A percentile compares a stretch with the other conserved stretches of the same genome.
Evolutionary conservation across 2,329 filamentous ascomycete genomes (phyloP).

Genomic region (Cordyceps pruinosa): DNA sequence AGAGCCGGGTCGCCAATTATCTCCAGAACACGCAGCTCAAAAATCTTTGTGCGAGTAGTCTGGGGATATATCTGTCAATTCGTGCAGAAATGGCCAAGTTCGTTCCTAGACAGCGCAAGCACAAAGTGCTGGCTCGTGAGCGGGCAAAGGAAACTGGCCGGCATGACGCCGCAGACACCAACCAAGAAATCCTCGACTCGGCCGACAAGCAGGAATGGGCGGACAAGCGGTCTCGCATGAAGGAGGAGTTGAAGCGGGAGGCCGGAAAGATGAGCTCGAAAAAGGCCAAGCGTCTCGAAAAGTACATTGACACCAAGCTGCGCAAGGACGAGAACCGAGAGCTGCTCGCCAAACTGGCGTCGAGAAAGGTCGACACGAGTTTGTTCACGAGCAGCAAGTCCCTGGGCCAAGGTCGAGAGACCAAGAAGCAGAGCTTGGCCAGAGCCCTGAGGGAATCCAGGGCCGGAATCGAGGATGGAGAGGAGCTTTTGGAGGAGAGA

Average conservation of each 20-base stretch:
- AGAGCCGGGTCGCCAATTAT: conserved; percentile 8
- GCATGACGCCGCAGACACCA: conserved; percentile 32
- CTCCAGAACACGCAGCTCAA: not conserved
- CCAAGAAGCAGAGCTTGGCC: conserved; percentile 60
- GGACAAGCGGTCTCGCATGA: conserved; percentile 48
- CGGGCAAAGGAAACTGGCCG: conserved; percentile 39
- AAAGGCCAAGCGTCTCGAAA: conserved; percentile 60
- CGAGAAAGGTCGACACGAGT: conserved; percentile 73
- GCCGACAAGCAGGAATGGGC: conserved; percentile 38
- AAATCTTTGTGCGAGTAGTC: not conserved
- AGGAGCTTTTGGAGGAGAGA: conserved; percentile 45
- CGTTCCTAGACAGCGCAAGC: conserved; percentile 59
- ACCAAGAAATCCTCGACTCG: conserved; percentile 39
- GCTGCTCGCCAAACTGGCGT: conserved; percentile 74
- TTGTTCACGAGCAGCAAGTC: conserved; percentile 71
- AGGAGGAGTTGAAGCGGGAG: conserved; percentile 45
- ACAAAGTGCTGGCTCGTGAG: conserved; percentile 60
- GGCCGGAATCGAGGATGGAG: conserved; percentile 52
- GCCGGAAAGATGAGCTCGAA: conserved; percentile 53
- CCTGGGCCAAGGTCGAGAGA: conserved; percentile 65
- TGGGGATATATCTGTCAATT: not conserved
- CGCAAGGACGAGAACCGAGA: conserved; percentile 87
- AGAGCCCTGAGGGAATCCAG: conserved; percentile 57
- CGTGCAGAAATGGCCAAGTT: conserved; percentile 45
- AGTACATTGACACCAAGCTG: conserved; percentile 80